These are phyloP conservation scores for Rosellinia necatrix DNA, from an alignment of 2,329 filamentous ascomycete species.

Conservation along the genomic window DNA sequence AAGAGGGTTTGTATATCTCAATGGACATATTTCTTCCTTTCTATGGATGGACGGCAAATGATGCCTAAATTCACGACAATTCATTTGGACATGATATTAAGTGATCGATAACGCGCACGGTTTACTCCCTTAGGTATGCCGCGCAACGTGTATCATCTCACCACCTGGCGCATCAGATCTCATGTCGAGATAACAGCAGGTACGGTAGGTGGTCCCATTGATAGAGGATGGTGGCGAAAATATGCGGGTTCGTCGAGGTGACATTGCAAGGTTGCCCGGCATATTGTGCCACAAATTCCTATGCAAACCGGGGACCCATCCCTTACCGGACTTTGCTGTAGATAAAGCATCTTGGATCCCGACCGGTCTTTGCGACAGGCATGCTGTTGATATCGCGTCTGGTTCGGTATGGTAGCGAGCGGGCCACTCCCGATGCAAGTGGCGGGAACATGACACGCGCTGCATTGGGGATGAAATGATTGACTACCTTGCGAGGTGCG, in stretches of 20 bases:
- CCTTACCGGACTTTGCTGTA: background rate
- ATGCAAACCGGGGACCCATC: constrained; percentile 1
- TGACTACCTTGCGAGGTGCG: background rate
- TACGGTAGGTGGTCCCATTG: background rate
- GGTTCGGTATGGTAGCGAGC: background rate
- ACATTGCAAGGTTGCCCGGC: constrained; percentile 16
- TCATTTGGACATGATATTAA: background rate
- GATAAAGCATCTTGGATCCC: constrained; percentile 13
- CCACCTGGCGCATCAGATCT: background rate
- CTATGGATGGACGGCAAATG: background rate
- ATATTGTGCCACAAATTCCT: constrained; percentile 10
- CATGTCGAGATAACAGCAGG: constrained; percentile 4
- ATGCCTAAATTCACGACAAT: too few relatives aligned
- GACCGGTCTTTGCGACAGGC: constrained; percentile 5
- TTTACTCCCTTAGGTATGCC: constrained; percentile 10
- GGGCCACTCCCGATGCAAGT: constrained; percentile 11
- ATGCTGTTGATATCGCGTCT: constrained; percentile 1
- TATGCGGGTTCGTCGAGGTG: constrained; percentile 12
- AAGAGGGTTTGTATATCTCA: background rate
- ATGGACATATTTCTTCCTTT: background rate
- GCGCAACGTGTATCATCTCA: background rate
- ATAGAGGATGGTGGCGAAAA: constrained; percentile 3
- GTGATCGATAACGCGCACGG: constrained; percentile 4
- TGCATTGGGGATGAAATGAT: constrained; percentile 4
- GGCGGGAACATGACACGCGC: constrained; percentile 11